A percentile compares a stretch with the other conserved stretches of the same genome.
These are phyloP conservation scores for Lipomyces japonicus DNA, from an alignment of 805 yeast genomes.

Conservation along the genomic window DNA sequence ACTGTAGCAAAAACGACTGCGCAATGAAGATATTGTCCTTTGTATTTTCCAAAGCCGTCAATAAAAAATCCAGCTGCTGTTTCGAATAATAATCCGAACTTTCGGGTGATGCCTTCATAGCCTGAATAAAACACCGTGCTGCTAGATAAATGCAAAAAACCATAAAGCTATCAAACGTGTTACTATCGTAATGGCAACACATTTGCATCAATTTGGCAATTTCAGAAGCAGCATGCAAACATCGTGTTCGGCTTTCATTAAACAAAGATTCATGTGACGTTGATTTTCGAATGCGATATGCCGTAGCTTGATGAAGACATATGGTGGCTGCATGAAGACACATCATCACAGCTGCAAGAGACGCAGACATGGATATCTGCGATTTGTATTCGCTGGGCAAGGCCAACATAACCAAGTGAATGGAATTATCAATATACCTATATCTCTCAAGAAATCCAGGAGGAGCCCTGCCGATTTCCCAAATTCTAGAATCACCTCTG, in stretches of 20 bases:
- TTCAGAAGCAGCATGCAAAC: conserved; percentile 18
- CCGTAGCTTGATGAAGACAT: conserved; percentile 23
- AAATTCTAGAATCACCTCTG: conserved; percentile 5
- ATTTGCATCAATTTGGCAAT: conserved; percentile 14
- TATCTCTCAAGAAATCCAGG: conserved; percentile 14
- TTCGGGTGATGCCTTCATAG: not conserved
- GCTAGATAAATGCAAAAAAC: conserved; percentile 18
- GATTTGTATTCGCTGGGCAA: conserved; percentile 12
- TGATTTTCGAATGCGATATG: conserved; percentile 2
- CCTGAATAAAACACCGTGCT: conserved; percentile 26
- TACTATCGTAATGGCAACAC: conserved; percentile 9
- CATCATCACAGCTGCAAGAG: conserved; percentile 13
- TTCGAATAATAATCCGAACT: not conserved
- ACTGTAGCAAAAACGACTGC: conserved; percentile 19
- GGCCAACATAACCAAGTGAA: conserved; percentile 7
- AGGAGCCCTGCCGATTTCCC: conserved; percentile 3
- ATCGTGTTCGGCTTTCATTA: conserved; percentile 7
- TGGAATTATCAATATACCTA: conserved; percentile 3
- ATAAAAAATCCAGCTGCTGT: conserved; percentile 15
- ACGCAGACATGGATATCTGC: conserved; percentile 5
- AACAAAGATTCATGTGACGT: not conserved
- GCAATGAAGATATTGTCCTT: conserved; percentile 16
- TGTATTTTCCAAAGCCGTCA: conserved; percentile 17
- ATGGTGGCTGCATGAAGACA: conserved; percentile 12
- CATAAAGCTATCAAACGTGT: conserved; percentile 4